Conservation (phyloP, 2,329 filamentous ascomycete genomes). For the Orbilia ellipsospora region DNA sequence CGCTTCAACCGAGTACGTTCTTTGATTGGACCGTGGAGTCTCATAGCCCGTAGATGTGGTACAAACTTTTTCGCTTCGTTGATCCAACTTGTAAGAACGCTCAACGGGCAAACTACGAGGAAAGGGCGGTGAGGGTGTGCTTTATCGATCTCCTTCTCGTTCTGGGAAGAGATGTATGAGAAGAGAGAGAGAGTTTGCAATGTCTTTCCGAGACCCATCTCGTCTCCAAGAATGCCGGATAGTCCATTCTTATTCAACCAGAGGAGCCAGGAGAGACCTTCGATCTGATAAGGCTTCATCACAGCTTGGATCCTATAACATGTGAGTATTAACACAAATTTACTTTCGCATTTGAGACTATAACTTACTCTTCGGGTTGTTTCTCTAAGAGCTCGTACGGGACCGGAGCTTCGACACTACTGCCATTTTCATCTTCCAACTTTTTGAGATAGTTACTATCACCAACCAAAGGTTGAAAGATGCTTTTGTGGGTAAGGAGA, state of each 20-base stretch:
- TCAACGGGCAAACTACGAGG: slow-evolving; percentile 89
- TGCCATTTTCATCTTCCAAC: slow-evolving; percentile 36
- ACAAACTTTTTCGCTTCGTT: slow-evolving; percentile 89
- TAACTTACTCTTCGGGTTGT: slow-evolving; percentile 64
- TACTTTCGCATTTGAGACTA: background rate
- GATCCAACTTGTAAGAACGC: slow-evolving; percentile 95
- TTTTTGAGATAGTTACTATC: slow-evolving; percentile 52
- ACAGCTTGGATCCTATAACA: slow-evolving; percentile 22
- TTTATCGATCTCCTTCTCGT: slow-evolving; percentile 68
- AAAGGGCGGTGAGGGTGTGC: slow-evolving; percentile 75
- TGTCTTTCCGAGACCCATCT: slow-evolving; percentile 97
- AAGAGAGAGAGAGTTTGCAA: slow-evolving; percentile 95
- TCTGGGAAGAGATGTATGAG: slow-evolving; percentile 70
- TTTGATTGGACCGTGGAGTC: slow-evolving; percentile 77
- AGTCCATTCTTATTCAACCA: slow-evolving; percentile 82
- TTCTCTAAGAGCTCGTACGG: slow-evolving; percentile 63
- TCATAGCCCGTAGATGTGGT: slow-evolving; percentile 76
- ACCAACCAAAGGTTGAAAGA: slow-evolving; percentile 49
- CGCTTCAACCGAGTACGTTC: slow-evolving; percentile 72
- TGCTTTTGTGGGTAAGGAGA: slow-evolving; percentile 44
- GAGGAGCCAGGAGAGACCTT: slow-evolving; percentile 94
- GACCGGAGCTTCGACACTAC: slow-evolving; percentile 57
- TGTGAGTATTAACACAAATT: slow-evolving; percentile 12
- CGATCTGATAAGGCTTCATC: slow-evolving; percentile 78
- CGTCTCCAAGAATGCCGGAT: slow-evolving; percentile 92